phyloP scores from a whole-genome alignment of 371 early-diverging fungal species.

The Actinomucor elegans region DNA sequence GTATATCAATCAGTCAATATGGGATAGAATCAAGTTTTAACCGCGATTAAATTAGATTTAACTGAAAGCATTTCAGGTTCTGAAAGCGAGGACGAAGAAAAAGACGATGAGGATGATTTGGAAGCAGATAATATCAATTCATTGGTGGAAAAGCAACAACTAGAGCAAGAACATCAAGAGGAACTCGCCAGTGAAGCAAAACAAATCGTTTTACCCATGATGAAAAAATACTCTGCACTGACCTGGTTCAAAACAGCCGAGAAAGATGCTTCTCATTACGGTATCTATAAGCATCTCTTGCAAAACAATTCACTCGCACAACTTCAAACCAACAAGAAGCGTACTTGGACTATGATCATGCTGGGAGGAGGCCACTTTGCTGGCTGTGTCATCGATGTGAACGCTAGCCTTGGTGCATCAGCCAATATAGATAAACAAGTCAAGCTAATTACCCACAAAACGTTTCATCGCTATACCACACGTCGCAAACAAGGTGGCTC shows the following conservation, averaged over 20 bases:
- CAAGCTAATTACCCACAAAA: slow-evolving; percentile 72
- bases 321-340: slow-evolving; percentile 22
- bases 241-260: slow-evolving; percentile 49
- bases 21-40: too few species aligned
- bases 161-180: slow-evolving; percentile 13
- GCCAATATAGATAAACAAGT: slow-evolving; percentile 30
- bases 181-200: slow-evolving; percentile 26
- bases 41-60: slow-evolving; percentile 39
- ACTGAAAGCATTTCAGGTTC: slow-evolving; percentile 55
- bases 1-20: too few species aligned
- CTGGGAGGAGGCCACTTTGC: slow-evolving; percentile 91
- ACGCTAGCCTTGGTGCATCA: slow-evolving; percentile 39
- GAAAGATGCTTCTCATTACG: slow-evolving; percentile 37
- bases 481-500: slow-evolving; percentile 95
- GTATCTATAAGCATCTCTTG: slow-evolving; percentile 60
- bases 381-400: slow-evolving; percentile 79
- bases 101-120: slow-evolving; percentile 19
- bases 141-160: slow-evolving; percentile 42
- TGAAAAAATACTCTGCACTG: slow-evolving; percentile 39
- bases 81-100: slow-evolving; percentile 35
- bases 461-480: slow-evolving; percentile 93
- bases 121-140: slow-evolving; percentile 31
- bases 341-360: slow-evolving; percentile 82
- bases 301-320: not conserved
- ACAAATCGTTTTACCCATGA: slow-evolving; percentile 20